A percentile compares a stretch with the other conserved stretches of the same genome.
phyloP scores from a whole-genome alignment of 1,139 yeast species.

The Kurtzmaniella quercitrusa region DNA sequence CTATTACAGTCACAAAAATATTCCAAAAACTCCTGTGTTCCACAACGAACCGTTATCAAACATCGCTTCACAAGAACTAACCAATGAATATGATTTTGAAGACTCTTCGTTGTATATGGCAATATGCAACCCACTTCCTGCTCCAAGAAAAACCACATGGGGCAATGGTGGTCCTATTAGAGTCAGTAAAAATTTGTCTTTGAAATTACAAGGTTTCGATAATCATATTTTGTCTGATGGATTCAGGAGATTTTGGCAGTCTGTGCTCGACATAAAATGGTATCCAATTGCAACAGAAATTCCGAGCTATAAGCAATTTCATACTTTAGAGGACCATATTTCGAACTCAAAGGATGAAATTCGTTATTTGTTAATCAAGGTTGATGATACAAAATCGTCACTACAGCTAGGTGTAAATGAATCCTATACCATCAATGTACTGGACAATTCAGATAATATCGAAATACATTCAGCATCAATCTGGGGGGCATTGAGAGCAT shows the following conservation, averaged over 20 bases:
- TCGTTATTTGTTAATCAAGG: constrained; percentile 10
- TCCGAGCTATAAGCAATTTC: too few species aligned
- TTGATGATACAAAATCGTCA: constrained; percentile 25
- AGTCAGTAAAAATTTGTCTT: constrained; percentile 9
- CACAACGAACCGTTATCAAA: too few species aligned
- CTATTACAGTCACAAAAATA: too few species aligned
- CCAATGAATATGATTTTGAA: not conserved
- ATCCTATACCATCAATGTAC: constrained; percentile 19
- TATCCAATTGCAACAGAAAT: constrained; percentile 24
- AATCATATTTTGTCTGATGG: constrained; percentile 14
- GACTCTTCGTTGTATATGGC: constrained; percentile 7
- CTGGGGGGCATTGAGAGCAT: constrained; percentile 47
- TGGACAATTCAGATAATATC: constrained; percentile 13
- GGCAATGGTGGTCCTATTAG: constrained; percentile 9
- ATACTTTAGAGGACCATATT: constrained; percentile 10
- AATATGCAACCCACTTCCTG: constrained; percentile 20
- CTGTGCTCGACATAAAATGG: constrained; percentile 21
- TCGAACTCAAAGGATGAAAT: constrained; percentile 1
- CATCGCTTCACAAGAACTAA: too few species aligned
- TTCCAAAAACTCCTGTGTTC: too few species aligned
- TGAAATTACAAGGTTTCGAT: constrained; percentile 7
- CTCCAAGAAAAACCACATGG: constrained; percentile 20
- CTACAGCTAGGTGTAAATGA: constrained; percentile 39
- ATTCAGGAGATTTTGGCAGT: constrained; percentile 15
- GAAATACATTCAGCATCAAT: constrained; percentile 28